Base-by-base conservation (phyloP, 768 basidiomycete genomes). In the Neoboletus brunneissimus region DNA sequence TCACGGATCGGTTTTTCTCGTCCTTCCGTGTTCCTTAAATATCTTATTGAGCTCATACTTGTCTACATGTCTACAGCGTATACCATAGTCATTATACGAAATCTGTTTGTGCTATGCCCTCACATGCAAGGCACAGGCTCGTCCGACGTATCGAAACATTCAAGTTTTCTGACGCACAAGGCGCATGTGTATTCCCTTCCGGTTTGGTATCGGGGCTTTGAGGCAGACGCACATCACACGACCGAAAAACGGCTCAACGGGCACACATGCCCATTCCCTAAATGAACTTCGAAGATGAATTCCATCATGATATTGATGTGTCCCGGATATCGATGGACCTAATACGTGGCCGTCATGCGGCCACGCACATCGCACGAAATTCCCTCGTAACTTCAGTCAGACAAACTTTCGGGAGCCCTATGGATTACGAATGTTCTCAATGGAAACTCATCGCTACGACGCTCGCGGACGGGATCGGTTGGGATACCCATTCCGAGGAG, bases 61-160 rank as follows among this genome's bases (percentile, higher is more conserved):
- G 61, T 56, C 51, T 43, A 61, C 46, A 62, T 59, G 50, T 67
- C 54, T 43, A 63, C 48, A 62, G n/a, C 61, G 40, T 68, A 71
- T 65, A 73, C 65, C 69, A 61, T 68, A 70, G 57, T 38, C 38
- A 55, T 44, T 52, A 55, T 58, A 64, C 47, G 11, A 51, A 47
- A 42, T 49, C 4, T 55, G 56, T 62, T 57, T 60, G 59, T 55
- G 51, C 51, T 54, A 48, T 43, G 37, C 32, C 20, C 23, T 35
- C 38, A 29, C 45, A 53, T 15, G 22, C 51, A 15, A 40, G 49
- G 44, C 29, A 29, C 25, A 32, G 34, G 56, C 32, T 23, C 56
- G 3, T 38, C 47, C 18, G 46, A 56, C 54, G 31, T 29, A 35
- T 52, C 42, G 50, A n/a, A n/a, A n/a, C n/a, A n/a, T n/a, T n/a